A percentile compares a stretch with the other conserved stretches of the same genome.
Conservation (phyloP, 2,329 filamentous ascomycete genomes). For the Clonostachys sp. region DNA sequence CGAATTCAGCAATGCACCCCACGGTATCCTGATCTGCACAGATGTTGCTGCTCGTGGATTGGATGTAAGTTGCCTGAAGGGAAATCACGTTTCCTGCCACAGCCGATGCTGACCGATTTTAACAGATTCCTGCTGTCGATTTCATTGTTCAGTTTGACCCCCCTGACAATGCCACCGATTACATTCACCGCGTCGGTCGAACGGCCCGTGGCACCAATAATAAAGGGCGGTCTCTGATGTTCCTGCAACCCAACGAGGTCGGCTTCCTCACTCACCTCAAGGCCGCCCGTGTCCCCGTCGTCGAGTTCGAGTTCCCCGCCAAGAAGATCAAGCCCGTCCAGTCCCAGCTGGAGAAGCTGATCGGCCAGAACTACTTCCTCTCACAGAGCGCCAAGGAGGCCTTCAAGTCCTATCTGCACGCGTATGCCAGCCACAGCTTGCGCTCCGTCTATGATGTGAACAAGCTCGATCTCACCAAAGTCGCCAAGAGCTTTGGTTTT, state of each 20-base stretch:
- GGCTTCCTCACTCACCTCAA: constrained; percentile 91
- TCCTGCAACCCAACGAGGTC: constrained; percentile 89
- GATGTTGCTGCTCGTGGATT: constrained; percentile 93
- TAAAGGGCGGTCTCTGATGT: constrained; percentile 87
- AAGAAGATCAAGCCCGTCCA: constrained; percentile 91
- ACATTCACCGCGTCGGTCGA: constrained; percentile 94
- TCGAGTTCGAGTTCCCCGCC: constrained; percentile 91
- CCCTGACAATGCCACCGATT: constrained; percentile 83
- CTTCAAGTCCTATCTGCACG: constrained; percentile 88
- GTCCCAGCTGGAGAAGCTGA: constrained; percentile 88
- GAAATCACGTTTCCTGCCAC: background rate
- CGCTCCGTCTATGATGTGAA: constrained; percentile 69
- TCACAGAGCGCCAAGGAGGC: constrained; percentile 79
- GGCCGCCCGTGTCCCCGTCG: constrained; percentile 84
- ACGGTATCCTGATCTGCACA: constrained; percentile 89
- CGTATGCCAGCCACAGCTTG: constrained; percentile 73
- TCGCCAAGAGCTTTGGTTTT: constrained; percentile 83
- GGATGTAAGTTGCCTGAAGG: constrained; percentile 53
- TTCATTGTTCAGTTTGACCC: constrained; percentile 97
- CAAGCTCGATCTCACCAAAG: constrained; percentile 77
- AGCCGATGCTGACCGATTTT: background rate
- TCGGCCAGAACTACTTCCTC: constrained; percentile 93
- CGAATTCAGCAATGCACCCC: constrained; percentile 75
- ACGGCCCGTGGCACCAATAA: constrained; percentile 81
- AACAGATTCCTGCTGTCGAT: constrained; percentile 82